Conservation (phyloP, 768 basidiomycete species). For the Mycena epipterygia region DNA sequence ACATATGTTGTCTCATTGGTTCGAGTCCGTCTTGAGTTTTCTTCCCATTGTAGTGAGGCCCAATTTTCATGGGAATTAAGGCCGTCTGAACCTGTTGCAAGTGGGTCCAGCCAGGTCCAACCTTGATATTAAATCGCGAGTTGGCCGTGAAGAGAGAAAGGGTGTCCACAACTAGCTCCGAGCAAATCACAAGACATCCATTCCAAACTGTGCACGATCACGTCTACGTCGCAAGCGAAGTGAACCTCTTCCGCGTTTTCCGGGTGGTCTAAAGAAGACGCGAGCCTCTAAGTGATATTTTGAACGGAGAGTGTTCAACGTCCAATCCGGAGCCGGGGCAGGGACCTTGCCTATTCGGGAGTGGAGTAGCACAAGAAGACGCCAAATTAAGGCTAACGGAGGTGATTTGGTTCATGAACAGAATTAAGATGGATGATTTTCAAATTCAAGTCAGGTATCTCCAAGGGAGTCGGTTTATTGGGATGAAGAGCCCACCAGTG, state of each 20-base stretch:
- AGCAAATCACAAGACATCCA: slow-evolving; percentile 7
- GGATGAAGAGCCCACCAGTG: not conserved
- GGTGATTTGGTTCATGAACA: slow-evolving; percentile 14
- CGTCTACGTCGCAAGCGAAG: slow-evolving; percentile 16
- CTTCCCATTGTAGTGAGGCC: slow-evolving; percentile 11
- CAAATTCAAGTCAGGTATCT: too few species aligned
- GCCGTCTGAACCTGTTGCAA: slow-evolving; percentile 15
- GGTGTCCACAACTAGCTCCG: not conserved
- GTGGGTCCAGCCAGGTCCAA: not conserved
- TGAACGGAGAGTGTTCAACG: slow-evolving; percentile 13
- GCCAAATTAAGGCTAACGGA: slow-evolving; percentile 27
- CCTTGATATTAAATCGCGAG: slow-evolving; percentile 8
- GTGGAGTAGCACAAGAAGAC: not conserved
- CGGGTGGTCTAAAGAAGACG: slow-evolving; percentile 19
- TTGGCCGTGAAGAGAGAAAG: not conserved
- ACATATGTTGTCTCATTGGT: slow-evolving; percentile 9
- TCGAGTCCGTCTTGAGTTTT: slow-evolving; percentile 7
- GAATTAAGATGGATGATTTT: not conserved
- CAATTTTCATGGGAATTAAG: slow-evolving; percentile 31
- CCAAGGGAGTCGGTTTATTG: slow-evolving; percentile 9
- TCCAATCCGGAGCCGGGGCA: slow-evolving; percentile 21
- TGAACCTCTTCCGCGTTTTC: slow-evolving; percentile 25
- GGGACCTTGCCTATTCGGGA: slow-evolving; percentile 25
- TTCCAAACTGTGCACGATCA: slow-evolving; percentile 4
- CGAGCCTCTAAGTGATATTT: slow-evolving; percentile 12